A percentile compares a stretch with the other conserved stretches of the same genome.
These are phyloP conservation scores for Pseudogymnoascus sp. DNA, from an alignment of 2,329 filamentous ascomycete species.

Conservation along the genomic window DNA sequence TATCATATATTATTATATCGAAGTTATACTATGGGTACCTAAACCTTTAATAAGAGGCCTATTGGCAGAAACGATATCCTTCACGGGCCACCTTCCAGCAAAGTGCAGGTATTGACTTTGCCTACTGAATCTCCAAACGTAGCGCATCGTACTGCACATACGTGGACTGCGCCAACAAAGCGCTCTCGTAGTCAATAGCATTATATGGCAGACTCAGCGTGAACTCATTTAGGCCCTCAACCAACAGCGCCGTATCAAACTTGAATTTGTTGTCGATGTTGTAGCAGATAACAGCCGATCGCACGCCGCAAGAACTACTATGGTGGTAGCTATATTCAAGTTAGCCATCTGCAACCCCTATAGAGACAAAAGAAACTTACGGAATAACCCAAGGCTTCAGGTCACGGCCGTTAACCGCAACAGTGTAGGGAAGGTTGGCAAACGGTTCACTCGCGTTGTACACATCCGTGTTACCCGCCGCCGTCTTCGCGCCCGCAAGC, in stretches of 20 bases:
- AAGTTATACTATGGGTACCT: neutral
- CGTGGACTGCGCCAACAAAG: slow-evolving; percentile 44
- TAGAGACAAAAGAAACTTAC: slow-evolving; percentile 29
- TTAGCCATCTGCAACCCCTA: slow-evolving; percentile 14
- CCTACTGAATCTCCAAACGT: slow-evolving; percentile 45
- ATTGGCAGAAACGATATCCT: neutral
- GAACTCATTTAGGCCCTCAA: slow-evolving; percentile 46
- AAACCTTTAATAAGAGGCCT: neutral
- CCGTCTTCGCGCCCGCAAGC: slow-evolving; percentile 54
- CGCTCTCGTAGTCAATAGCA: slow-evolving; percentile 51
- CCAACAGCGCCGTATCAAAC: slow-evolving; percentile 43
- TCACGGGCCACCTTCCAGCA: neutral
- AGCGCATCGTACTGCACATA: slow-evolving; percentile 62
- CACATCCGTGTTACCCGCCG: slow-evolving; percentile 53
- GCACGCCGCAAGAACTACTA: slow-evolving; percentile 51
- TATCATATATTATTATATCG: neutral
- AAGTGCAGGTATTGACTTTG: neutral
- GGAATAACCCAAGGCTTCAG: slow-evolving; percentile 50
- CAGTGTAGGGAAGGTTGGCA: slow-evolving; percentile 44
- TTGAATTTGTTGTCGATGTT: slow-evolving; percentile 52
- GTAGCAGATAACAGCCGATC: slow-evolving; percentile 54
- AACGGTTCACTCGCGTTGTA: slow-evolving; percentile 47
- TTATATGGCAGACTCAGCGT: slow-evolving; percentile 52
- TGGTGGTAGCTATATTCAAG: slow-evolving; percentile 39
- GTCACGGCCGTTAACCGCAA: slow-evolving; percentile 38